Percentiles rank a stretch among this genome's conserved stretches.
phyloP scores from a whole-genome alignment of 306 rosid species.

The Argentina anserina region DNA sequence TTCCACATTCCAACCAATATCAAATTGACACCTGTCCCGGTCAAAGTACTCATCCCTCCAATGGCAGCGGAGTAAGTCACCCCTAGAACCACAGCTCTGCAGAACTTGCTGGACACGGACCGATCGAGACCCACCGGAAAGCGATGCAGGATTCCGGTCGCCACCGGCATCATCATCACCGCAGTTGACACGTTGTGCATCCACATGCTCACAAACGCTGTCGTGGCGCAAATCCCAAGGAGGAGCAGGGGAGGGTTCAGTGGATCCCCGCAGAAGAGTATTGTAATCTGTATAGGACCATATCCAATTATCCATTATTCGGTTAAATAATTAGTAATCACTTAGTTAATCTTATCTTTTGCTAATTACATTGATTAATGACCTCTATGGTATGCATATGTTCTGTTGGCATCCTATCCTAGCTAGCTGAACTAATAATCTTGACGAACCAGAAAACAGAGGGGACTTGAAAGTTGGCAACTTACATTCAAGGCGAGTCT shows the following conservation, averaged over 20 bases:
- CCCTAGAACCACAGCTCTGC: constrained; percentile 73
- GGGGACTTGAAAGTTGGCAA: not conserved
- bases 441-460: not conserved
- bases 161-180: constrained; percentile 92
- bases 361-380: not conserved
- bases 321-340: not conserved
- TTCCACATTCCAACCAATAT: constrained; percentile 86
- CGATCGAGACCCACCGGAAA: constrained; percentile 44
- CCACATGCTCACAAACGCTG: constrained; percentile 95
- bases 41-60: constrained; percentile 78
- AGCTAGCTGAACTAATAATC: not conserved
- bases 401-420: not conserved
- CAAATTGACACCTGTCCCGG: constrained; percentile 89
- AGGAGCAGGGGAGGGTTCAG: constrained; percentile 57
- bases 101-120: constrained; percentile 46
- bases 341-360: not conserved
- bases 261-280: constrained; percentile 73
- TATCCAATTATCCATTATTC: not conserved
- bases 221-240: constrained; percentile 63
- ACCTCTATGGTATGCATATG: not conserved
- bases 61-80: constrained; percentile 60
- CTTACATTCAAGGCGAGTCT: constrained; percentile 85
- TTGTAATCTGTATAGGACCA: constrained; percentile 42
- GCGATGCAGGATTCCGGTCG: constrained; percentile 68
- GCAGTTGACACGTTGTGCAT: constrained; percentile 85